Base-by-base conservation (phyloP, 2,329 filamentous ascomycete species). In the Cladophialophora bantiana region DNA sequence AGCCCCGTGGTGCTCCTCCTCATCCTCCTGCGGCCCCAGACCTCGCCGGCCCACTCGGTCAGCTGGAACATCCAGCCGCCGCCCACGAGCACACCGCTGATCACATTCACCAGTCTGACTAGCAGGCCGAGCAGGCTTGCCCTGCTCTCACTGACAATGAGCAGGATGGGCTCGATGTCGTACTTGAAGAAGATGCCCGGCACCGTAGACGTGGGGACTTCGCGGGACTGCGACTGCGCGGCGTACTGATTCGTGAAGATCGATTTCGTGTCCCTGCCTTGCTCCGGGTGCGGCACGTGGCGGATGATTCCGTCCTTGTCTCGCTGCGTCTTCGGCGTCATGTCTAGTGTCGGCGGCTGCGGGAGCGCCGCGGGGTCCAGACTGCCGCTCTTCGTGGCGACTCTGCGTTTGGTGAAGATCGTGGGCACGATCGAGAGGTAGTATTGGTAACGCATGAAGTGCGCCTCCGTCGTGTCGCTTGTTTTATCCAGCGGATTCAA, bases 401-500 rank as follows among this genome's bases (percentile, higher is more conserved):
- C 68, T 38, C 71, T 65, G 7, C 70, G 84, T 67, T 90, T 85
- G 78, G 88, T 93, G 84, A 98, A 99, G 74, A 96, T 87, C 4
- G 95, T 99, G 1, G 95, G 95, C 2, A 99, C 95, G 42, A 99
- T 86, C 45, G 92, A 96, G 76, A 98, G 85, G 83, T 95, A 98
- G 86, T 99, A 99, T 80, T 99, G 95, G 83, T 93, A 98, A 80
- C 95, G 96, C 86, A 94, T 90, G 83, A 97, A 98, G 83, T 96
- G 86, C 68, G 80, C 77, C 15, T 84, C 77, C n/a, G 91, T 94
- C 3, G 84, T 80, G 74, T 94, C 91, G 79, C 94, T 88, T 53
- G 95, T 98, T 72, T 90, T 89, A 82, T 98, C 95, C 74, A 99
- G 91, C 0, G 95, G 95, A 81, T 99, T 99, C 75, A 90, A 86